Percentiles rank a stretch among this genome's conserved stretches.
Evolutionary conservation across 2,329 filamentous ascomycete genomes (phyloP).

Genomic region (Talaromyces sp.): DNA sequence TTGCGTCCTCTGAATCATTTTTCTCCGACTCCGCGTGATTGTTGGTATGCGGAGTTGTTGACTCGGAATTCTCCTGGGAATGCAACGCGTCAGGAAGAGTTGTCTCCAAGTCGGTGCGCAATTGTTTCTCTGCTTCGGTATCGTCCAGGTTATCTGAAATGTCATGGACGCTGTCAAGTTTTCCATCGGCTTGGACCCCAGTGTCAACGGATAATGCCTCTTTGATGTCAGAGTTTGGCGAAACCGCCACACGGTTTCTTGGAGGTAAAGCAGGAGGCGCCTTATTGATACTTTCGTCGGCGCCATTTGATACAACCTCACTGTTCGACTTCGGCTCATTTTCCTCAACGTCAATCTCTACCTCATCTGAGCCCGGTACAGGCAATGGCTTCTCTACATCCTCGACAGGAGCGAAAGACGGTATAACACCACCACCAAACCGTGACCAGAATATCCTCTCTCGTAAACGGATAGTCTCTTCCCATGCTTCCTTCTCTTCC

Average conservation of each 20-base stretch:
- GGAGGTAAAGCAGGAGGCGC: slow-evolving; percentile 13
- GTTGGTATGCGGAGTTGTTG: background rate
- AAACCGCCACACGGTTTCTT: slow-evolving; percentile 18
- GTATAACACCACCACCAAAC: slow-evolving; percentile 86
- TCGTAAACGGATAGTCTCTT: slow-evolving; percentile 82
- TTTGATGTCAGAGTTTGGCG: slow-evolving; percentile 22
- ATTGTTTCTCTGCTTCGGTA: background rate
- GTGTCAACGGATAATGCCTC: slow-evolving; percentile 21
- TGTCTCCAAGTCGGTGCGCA: slow-evolving; percentile 10
- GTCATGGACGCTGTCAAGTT: background rate
- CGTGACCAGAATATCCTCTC: slow-evolving; percentile 98
- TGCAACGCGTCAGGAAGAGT: slow-evolving; percentile 10
- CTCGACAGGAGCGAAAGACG: slow-evolving; percentile 48
- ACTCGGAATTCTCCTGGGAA: slow-evolving; percentile 12
- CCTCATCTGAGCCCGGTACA: background rate
- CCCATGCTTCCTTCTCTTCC: slow-evolving; percentile 85
- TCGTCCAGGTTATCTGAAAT: background rate
- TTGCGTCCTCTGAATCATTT: background rate
- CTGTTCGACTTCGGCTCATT: background rate
- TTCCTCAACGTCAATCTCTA: background rate
- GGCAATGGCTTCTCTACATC: slow-evolving; percentile 24
- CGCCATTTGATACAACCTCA: background rate
- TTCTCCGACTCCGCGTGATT: background rate
- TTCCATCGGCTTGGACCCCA: slow-evolving; percentile 18
- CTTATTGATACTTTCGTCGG: background rate